phyloP scores from a whole-genome alignment of 1,284 basidiomycete genomes.

The Tylopilus sp. region DNA sequence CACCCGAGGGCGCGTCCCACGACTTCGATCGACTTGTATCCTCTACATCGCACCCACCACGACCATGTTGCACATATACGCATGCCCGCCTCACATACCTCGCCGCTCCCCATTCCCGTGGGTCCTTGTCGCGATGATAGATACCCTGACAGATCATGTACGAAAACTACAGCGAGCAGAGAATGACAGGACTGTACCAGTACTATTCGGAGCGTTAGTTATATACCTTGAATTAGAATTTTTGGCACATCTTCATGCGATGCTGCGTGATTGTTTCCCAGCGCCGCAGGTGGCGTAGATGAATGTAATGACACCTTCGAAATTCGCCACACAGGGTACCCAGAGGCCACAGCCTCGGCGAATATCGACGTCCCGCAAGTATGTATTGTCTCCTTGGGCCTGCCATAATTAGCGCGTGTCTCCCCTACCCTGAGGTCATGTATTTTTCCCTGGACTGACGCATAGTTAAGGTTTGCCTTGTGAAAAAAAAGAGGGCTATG shows the following conservation, averaged over 20 bases:
- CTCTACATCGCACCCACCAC: constrained; percentile 27
- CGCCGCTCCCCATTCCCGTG: constrained; percentile 10
- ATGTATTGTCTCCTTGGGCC: constrained; percentile 13
- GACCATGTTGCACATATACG: constrained; percentile 32
- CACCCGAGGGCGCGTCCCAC: constrained; percentile 12
- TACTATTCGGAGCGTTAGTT: constrained; percentile 33
- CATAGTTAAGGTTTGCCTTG: constrained; percentile 22
- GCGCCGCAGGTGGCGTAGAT: constrained; percentile 18
- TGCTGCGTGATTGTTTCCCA: not conserved
- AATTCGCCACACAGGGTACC: constrained; percentile 26
- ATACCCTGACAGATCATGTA: constrained; percentile 31
- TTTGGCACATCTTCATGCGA: constrained; percentile 19
- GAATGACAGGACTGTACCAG: constrained; percentile 35
- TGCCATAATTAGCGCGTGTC: constrained; percentile 15
- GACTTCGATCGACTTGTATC: constrained; percentile 29
- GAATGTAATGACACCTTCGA: constrained; percentile 16
- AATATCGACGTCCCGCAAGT: constrained; percentile 14
- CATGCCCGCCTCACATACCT: constrained; percentile 24
- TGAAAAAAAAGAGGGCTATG: constrained; percentile 4
- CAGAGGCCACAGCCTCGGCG: constrained; percentile 16
- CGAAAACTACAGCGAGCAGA: constrained; percentile 28
- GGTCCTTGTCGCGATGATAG: constrained; percentile 35
- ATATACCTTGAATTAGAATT: constrained; percentile 38
- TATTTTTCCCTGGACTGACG: constrained; percentile 16
- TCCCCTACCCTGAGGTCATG: constrained; percentile 14